A percentile compares a stretch with the other conserved stretches of the same genome.
These are phyloP conservation scores for Fusarium clavum DNA, from an alignment of 2,329 filamentous ascomycete genomes.

Conservation along the genomic window DNA sequence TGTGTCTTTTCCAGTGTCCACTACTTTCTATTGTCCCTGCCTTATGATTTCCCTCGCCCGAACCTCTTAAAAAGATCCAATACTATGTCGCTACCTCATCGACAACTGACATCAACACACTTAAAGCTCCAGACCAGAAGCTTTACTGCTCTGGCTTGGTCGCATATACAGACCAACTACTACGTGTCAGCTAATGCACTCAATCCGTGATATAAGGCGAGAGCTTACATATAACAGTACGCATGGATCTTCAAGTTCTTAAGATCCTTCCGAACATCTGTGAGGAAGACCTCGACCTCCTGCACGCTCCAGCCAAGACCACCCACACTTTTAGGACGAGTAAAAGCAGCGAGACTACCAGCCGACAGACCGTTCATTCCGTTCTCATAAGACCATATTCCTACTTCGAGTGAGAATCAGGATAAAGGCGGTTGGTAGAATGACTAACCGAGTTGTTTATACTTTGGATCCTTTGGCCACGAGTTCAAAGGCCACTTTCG, in stretches of 20 bases:
- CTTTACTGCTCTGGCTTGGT: not conserved
- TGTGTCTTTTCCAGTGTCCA: too few relatives aligned
- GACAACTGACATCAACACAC: not conserved
- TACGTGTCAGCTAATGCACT: accelerated
- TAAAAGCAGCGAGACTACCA: not conserved
- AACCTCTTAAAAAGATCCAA: too few relatives aligned
- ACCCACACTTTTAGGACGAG: not conserved
- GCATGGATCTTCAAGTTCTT: not conserved
- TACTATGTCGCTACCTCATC: not conserved
- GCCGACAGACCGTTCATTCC: not conserved
- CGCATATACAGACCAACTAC: slow-evolving; percentile 1
- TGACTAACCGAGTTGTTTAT: slow-evolving; percentile 29
- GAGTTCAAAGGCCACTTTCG: slow-evolving; percentile 22
- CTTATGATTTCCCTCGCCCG: too few relatives aligned
- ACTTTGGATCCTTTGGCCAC: slow-evolving; percentile 25
- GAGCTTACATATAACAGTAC: not conserved
- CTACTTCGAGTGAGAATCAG: not conserved
- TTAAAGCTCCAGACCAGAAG: too few relatives aligned
- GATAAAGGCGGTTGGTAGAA: accelerated
- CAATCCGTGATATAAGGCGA: accelerated
- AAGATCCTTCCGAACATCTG: not conserved
- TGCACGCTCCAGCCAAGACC: slow-evolving; percentile 3
- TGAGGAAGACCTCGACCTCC: not conserved
- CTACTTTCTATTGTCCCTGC: too few relatives aligned
- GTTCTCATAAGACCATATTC: not conserved